Base-by-base conservation (phyloP, 2,329 filamentous ascomycete genomes). In the Alternaria triticimaculans region DNA sequence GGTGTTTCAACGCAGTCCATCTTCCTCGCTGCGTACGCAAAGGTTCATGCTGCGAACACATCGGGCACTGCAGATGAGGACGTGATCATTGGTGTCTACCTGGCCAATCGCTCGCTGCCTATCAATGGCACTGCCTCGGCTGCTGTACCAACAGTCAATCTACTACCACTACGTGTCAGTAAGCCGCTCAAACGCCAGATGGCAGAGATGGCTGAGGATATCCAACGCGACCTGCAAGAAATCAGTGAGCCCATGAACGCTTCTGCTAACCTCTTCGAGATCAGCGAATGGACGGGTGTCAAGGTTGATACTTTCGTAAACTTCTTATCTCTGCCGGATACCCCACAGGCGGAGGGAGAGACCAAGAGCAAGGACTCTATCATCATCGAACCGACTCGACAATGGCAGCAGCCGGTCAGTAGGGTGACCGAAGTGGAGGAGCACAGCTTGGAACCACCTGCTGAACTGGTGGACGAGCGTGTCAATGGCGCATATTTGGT, bases 221-320 rank as follows among this genome's bases (percentile, higher is more conserved):
- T 97, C 2, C 93, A 96, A 73, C 71, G 72, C 0, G 92, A 96
- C 71, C 79, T 97, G 0, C 82, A 86, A 37, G 76, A 82, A 5
- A 90, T 97, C 37, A 86, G 84, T 20, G 84, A 69, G 25, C 79
- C 80, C 2, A 85, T 83, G 50, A 88, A 88, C 72, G 85, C 87
- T 0, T 82, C 82, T 2, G 88, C 88, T 0, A 88, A 88, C 1
- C 81, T 97, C 2, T 88, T 87, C 81, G 90, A 97, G 76, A 89
- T 97, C 41, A 80, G 84, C 20, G 78, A 84, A 15, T 97, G 93
- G 93, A 95, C 92, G 0, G 91, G 90, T 0, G 80, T 93, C 2
- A 83, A 79, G 58, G 78, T 97, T 1, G 87, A 92, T 69, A 89
- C 87, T 0, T 95, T 92, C 80, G 88, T 97, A 71, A 97, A 97